A percentile compares a stretch with the other conserved stretches of the same genome.
These are phyloP conservation scores for Fusarium coicis DNA, from an alignment of 2,329 filamentous ascomycete species.

Conservation along the genomic window DNA sequence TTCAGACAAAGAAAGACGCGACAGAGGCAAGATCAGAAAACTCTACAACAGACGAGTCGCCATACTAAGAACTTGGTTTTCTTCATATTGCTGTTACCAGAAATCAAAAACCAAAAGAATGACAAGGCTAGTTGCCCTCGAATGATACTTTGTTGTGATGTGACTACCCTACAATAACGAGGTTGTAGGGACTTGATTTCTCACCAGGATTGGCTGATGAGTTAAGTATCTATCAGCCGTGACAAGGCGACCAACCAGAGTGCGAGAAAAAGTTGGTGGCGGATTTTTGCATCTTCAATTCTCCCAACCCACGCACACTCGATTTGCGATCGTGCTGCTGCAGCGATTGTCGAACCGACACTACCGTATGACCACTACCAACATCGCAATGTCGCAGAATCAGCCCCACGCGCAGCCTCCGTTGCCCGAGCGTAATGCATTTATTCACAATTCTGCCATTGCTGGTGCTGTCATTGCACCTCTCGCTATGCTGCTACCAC, in stretches of 20 bases:
- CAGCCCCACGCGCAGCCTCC: constrained; percentile 39
- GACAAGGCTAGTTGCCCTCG: background rate
- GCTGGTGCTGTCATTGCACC: constrained; percentile 60
- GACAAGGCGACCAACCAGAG: constrained; percentile 6
- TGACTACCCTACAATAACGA: background rate
- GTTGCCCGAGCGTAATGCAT: constrained; percentile 49
- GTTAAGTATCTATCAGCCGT: background rate
- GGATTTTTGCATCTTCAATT: constrained; percentile 21
- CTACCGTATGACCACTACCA: background rate
- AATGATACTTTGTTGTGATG: background rate
- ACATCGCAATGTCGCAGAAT: constrained; percentile 45
- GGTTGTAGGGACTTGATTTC: background rate
- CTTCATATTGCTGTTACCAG: background rate
- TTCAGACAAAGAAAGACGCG: background rate
- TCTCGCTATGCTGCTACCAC: constrained; percentile 61
- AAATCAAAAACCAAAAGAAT: background rate
- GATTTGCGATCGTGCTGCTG: constrained; percentile 3
- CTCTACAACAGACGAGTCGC: background rate
- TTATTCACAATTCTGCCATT: constrained; percentile 61
- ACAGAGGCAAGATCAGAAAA: background rate
- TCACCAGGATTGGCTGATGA: background rate
- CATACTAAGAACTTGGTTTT: background rate
- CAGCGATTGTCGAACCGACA: background rate
- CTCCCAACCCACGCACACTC: background rate
- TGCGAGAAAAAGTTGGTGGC: constrained; percentile 28